Evolutionary conservation across 2,329 filamentous ascomycete genomes (phyloP).

Genomic region (Sarocladiaceae sp.): DNA sequence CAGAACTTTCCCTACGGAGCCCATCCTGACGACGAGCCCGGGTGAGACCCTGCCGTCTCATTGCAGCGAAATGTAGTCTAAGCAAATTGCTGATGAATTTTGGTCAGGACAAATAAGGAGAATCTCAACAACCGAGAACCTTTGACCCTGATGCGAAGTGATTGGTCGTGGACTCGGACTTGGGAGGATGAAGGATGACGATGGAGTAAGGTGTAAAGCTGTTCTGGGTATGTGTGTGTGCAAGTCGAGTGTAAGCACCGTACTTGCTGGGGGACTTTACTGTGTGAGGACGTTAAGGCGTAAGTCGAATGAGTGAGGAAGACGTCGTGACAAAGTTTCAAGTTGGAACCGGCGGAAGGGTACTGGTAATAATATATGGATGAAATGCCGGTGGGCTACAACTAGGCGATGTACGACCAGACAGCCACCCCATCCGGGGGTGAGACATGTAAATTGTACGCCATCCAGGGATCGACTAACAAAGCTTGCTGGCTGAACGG

Average conservation of each 20-base stretch:
- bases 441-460: neutral
- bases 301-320: neutral
- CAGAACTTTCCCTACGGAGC: constrained; percentile 16
- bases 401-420: constrained; percentile 2
- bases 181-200: no score
- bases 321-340: neutral
- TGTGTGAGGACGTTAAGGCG: neutral
- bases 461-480: constrained; percentile 7
- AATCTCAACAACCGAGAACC: neutral
- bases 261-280: neutral
- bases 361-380: constrained; percentile 6
- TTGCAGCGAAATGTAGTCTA: neutral
- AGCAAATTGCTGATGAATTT: no score
- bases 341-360: constrained; percentile 3
- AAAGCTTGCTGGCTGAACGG: constrained; percentile 1
- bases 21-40: neutral
- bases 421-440: constrained; percentile 5
- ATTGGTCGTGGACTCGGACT: no score
- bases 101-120: no score
- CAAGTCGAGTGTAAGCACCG: neutral
- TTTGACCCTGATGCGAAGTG: neutral
- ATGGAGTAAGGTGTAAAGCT: neutral
- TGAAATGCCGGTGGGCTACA: constrained; percentile 7
- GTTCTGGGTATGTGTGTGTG: neutral
- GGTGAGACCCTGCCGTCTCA: constrained; percentile 1